Base-by-base conservation (phyloP, 2,329 filamentous ascomycete species). In the Aureobasidium sp. region DNA sequence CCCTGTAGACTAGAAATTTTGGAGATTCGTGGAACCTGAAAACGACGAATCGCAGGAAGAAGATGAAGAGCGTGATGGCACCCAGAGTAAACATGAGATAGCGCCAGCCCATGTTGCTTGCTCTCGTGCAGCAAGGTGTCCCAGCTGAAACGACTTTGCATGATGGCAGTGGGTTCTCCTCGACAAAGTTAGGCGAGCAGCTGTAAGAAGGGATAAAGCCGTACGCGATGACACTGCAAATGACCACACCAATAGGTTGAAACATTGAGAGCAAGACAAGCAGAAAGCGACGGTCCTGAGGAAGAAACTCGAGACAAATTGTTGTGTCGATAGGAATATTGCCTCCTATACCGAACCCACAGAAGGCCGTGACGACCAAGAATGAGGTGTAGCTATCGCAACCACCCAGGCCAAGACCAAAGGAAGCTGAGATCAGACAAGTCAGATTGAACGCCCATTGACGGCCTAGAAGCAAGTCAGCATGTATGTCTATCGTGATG, bases 381-480 rank as follows among this genome's bases (percentile, higher is more conserved):
- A 80, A 77, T 2, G 71, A 71, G n/a, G 61, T 71, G 65, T 79
- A 80, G 6, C 64, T 71, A 50, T 74, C 70, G 8, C 76, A 74
- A 1, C 71, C 73, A 12, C 73, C 78, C 1, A 80, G 68, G 22
- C 71, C 74, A 0, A 79, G 63, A 5, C 79, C 78, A 55, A 81
- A 81, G 3, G 77, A 61, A 8, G 74, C 74, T 0, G 75, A 68
- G 48, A 80, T 69, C 11, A 81, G 67, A 39, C 78, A 77, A 0
- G 79, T 81, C 35, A 79, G 58, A 60, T 81, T 81, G 66, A 81
- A 81, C 0, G 77, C 77, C 73, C 76, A 79, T 53, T 71, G 70
- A 22, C 78, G 73, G 49, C 69, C 70, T 73, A 35, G 12, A 19
- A n/a, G 24, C 19, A 6, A 19, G 17, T 38, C 16, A 38, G 35